Conservation (phyloP, 1,284 basidiomycete species). For the Athelia sp. region DNA sequence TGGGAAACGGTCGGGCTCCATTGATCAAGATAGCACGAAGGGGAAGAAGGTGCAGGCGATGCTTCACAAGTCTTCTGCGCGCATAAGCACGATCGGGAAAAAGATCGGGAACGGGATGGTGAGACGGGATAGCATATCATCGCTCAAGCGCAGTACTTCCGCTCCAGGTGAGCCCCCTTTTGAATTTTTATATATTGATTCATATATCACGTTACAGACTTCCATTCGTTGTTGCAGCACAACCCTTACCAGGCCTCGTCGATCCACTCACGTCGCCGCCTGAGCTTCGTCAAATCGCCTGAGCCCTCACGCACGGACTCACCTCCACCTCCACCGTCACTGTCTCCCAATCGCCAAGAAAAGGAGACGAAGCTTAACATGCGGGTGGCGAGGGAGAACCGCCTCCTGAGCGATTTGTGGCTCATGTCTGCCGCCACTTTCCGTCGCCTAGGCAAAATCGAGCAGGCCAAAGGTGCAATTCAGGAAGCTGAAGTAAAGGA, state of each 20-base stretch:
- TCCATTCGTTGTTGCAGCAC: slow-evolving; percentile 55
- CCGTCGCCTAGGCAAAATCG: slow-evolving; percentile 82
- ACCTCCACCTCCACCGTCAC: slow-evolving; percentile 38
- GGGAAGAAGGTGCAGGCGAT: slow-evolving; percentile 71
- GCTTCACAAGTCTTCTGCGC: slow-evolving; percentile 64
- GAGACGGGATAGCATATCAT: slow-evolving; percentile 36
- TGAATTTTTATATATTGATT: slow-evolving; percentile 4
- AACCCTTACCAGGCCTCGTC: slow-evolving; percentile 80
- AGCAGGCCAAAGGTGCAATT: slow-evolving; percentile 86
- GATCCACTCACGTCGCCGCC: slow-evolving; percentile 71
- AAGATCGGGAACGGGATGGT: slow-evolving; percentile 69
- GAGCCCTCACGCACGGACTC: slow-evolving; percentile 26
- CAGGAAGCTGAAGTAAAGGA: slow-evolving; percentile 93
- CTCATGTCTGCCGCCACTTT: slow-evolving; percentile 93
- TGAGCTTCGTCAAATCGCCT: slow-evolving; percentile 43
- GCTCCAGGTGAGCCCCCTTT: slow-evolving; percentile 49
- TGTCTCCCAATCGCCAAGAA: slow-evolving; percentile 30
- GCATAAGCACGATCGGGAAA: slow-evolving; percentile 71
- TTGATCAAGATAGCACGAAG: slow-evolving; percentile 38
- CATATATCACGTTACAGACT: slow-evolving; percentile 38
- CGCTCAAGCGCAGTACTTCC: slow-evolving; percentile 53
- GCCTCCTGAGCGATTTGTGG: slow-evolving; percentile 86
- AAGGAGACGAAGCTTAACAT: slow-evolving; percentile 33
- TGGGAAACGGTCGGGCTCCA: slow-evolving; percentile 22
- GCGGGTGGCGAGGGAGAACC: slow-evolving; percentile 57